Evolutionary conservation across 164 flowering plant genomes (phyloP).

Genomic region (Stephania yunnanensis): DNA sequence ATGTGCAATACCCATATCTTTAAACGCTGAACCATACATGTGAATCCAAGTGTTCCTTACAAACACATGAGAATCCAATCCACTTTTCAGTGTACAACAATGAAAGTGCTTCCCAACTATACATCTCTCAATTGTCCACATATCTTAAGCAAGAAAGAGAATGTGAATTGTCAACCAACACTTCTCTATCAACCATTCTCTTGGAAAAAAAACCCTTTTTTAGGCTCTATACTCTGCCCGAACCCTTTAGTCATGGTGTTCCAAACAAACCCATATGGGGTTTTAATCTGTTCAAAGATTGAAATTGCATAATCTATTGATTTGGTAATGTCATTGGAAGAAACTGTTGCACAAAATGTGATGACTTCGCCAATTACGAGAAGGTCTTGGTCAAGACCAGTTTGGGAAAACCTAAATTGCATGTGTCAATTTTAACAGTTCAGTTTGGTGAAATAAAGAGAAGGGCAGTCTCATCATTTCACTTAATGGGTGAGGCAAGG

Average conservation of each 20-base stretch:
- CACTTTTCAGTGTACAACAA: constrained; percentile 31
- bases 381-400: constrained; percentile 37
- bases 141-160: constrained; percentile 49
- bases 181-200: constrained; percentile 33
- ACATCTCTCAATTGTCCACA: constrained; percentile 32
- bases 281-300: constrained; percentile 32
- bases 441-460: no score
- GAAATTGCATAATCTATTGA: constrained; percentile 45
- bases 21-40: constrained; percentile 37
- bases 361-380: constrained; percentile 41
- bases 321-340: constrained; percentile 12
- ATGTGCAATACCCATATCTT: constrained; percentile 31
- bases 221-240: constrained; percentile 23
- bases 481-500: no score
- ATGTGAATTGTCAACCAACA: constrained; percentile 44
- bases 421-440: no score
- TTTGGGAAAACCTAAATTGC: neutral
- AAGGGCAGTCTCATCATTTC: no score
- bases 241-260: constrained; percentile 63
- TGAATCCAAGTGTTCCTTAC: constrained; percentile 57
- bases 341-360: constrained; percentile 37
- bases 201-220: constrained; percentile 32
- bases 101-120: constrained; percentile 40
- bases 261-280: constrained; percentile 58
- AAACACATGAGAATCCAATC: constrained; percentile 42